Percentiles rank a stretch among this genome's conserved stretches.
These are phyloP conservation scores for Chlamydomonas sp. DNA, from an alignment of 139 green algal genomes.

Conservation along the genomic window DNA sequence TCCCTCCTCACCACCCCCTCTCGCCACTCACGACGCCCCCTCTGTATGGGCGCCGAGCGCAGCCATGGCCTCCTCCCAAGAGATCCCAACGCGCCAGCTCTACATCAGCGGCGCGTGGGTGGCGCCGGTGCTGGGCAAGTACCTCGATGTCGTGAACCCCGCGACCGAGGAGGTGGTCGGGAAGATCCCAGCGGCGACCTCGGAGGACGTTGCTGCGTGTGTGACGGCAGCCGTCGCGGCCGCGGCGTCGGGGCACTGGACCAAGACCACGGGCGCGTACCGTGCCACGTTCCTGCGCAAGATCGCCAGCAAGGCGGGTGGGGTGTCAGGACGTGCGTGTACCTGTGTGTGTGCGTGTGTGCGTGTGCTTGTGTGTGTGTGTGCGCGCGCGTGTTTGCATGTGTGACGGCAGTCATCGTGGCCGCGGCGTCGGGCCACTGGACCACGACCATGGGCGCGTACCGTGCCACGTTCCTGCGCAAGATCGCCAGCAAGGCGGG, in stretches of 20 bases:
- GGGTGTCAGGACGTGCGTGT: no score
- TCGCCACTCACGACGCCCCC: no score
- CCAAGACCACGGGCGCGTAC: slow-evolving; percentile 34
- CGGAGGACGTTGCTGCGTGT: slow-evolving; percentile 49
- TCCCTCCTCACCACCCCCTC: no score
- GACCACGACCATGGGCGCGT: slow-evolving; percentile 34
- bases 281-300: slow-evolving; percentile 42
- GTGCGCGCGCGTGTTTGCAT: no score
- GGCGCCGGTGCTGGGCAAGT: slow-evolving; percentile 17
- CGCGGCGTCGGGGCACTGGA: slow-evolving; percentile 40
- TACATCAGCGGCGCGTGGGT: slow-evolving; percentile 51
- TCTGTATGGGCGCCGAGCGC: no score
- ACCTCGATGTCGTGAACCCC: slow-evolving; percentile 48
- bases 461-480: slow-evolving; percentile 45
- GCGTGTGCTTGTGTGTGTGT: no score
- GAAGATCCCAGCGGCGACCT: slow-evolving; percentile 47
- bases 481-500: slow-evolving; percentile 53
- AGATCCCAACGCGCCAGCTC: slow-evolving; percentile 34
- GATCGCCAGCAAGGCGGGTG: slow-evolving; percentile 56
- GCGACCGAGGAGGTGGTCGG: slow-evolving; percentile 48
- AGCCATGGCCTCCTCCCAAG: no score
- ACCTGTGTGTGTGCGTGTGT: no score
- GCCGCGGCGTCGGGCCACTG: slow-evolving; percentile 38
- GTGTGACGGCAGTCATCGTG: slow-evolving; percentile 41
- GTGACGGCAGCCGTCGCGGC: slow-evolving; percentile 43